Evolutionary conservation across 345 rosid genomes (phyloP).

Genomic region (Eucalyptus viminalis): DNA sequence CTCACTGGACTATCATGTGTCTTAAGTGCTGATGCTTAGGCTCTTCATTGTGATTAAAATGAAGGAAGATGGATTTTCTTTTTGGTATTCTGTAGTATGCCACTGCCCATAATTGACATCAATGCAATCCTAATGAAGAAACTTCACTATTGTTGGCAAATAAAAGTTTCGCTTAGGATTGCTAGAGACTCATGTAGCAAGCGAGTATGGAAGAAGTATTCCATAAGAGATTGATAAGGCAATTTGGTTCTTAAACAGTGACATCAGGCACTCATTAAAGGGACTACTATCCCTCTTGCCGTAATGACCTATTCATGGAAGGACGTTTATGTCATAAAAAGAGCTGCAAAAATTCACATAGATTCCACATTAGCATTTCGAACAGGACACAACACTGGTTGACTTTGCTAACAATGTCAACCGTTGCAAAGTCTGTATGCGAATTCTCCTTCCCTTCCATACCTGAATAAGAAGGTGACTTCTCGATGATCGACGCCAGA

Average conservation of each 20-base stretch:
- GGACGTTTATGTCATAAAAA: background rate
- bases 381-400: background rate
- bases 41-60: background rate
- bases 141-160: background rate
- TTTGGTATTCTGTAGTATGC: background rate
- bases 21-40: background rate
- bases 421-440: background rate
- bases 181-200: background rate
- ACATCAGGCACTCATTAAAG: background rate
- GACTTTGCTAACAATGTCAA: background rate
- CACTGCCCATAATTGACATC: background rate
- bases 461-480: constrained; percentile 22
- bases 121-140: background rate
- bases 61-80: background rate
- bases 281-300: background rate
- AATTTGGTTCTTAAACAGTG: background rate
- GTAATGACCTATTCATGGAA: background rate
- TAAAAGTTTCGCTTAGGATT: background rate
- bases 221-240: background rate
- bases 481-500: constrained; percentile 13
- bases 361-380: background rate
- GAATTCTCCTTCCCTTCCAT: background rate
- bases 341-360: background rate
- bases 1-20: background rate
- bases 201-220: background rate